Conservation (phyloP, 225 moss, liverwort and hornwort species). For the Takakia lepidozioides region DNA sequence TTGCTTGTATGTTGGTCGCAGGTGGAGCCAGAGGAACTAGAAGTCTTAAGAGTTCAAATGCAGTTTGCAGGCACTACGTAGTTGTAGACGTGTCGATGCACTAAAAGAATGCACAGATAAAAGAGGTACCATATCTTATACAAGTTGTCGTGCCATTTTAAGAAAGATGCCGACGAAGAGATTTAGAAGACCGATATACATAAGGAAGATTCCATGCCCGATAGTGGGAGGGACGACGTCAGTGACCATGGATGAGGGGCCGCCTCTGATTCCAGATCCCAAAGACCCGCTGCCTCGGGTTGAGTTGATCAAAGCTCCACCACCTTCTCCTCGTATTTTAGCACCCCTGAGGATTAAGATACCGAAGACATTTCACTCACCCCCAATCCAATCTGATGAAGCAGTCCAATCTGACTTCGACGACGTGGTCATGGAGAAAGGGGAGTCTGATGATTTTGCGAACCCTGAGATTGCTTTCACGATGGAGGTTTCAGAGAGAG, state of each 20-base stretch:
- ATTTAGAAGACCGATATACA: conserved; percentile 16
- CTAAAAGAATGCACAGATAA: too few relatives aligned
- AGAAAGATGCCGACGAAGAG: conserved; percentile 23
- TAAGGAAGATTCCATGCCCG: conserved; percentile 19
- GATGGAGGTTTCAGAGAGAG: conserved; percentile 6
- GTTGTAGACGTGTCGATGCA: too few relatives aligned
- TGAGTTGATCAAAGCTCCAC: conserved; percentile 4
- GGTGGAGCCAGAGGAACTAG: too few relatives aligned
- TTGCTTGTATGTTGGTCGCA: too few relatives aligned
- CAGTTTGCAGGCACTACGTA: too few relatives aligned
- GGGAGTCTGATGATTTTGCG: not conserved
- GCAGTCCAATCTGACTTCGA: not conserved
- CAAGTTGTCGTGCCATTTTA: too few relatives aligned
- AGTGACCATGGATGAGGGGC: conserved; percentile 11
- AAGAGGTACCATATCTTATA: too few relatives aligned
- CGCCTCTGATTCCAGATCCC: conserved; percentile 16
- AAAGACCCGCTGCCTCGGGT: not conserved
- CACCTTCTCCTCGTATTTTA: conserved; percentile 6
- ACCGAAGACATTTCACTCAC: too few relatives aligned
- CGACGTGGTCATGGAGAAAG: not conserved
- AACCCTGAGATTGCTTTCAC: conserved; percentile 1
- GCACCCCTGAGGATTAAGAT: not conserved
- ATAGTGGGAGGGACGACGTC: conserved; percentile 10
- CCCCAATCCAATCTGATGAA: too few relatives aligned
- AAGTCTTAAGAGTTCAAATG: too few relatives aligned